Evolutionary conservation across 2,329 filamentous ascomycete genomes (phyloP).

Genomic region (Septoria petroselini): DNA sequence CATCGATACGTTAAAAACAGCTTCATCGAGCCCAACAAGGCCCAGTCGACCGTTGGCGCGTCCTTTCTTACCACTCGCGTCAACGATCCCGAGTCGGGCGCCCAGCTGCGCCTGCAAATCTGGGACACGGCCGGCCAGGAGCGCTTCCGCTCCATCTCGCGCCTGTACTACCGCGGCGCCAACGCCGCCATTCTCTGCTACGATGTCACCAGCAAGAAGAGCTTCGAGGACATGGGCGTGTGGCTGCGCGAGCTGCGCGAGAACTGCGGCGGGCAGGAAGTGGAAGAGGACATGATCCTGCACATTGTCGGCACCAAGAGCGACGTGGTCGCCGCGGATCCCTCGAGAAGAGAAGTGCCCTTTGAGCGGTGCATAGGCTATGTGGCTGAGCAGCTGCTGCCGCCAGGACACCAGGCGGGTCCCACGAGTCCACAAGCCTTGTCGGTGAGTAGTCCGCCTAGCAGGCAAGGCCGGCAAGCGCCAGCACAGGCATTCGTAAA

Average conservation of each 20-base stretch:
- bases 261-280: constrained; percentile 34
- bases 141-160: constrained; percentile 88
- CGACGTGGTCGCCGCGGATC: constrained; percentile 84
- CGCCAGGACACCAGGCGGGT: constrained; percentile 38
- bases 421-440: constrained; percentile 9
- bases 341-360: constrained; percentile 73
- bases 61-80: constrained; percentile 64
- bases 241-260: constrained; percentile 60
- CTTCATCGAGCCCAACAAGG: constrained; percentile 57
- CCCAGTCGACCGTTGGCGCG: constrained; percentile 51
- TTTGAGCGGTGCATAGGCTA: constrained; percentile 96
- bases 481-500: constrained; percentile 40
- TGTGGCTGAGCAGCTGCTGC: constrained; percentile 84
- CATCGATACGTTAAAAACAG: constrained; percentile 72
- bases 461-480: constrained; percentile 47
- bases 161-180: constrained; percentile 92
- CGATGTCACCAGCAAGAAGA: constrained; percentile 81
- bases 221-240: constrained; percentile 86
- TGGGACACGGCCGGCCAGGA: constrained; percentile 98
- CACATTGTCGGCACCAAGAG: constrained; percentile 95
- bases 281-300: constrained; percentile 66
- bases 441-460: constrained; percentile 21
- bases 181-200: constrained; percentile 94
- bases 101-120: constrained; percentile 84
- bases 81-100: constrained; percentile 75